Base-by-base conservation (phyloP, 2,329 filamentous ascomycete genomes). In the Stenocarpella maydis region DNA sequence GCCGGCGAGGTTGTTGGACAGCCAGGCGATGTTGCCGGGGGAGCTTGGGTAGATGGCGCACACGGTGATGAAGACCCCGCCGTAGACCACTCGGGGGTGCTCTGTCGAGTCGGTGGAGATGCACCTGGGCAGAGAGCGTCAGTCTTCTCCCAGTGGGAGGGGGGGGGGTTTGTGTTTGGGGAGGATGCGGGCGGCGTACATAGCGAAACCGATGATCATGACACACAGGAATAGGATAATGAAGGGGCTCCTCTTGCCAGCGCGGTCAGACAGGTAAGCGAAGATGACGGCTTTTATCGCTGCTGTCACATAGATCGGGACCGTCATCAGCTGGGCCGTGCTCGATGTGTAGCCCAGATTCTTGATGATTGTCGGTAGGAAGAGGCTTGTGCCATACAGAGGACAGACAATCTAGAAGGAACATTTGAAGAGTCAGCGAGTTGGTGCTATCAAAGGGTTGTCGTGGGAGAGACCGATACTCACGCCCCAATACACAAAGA, bases 41-140 rank as follows among this genome's bases (percentile, higher is more conserved):
- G 96, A 92, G 34, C 88, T 90, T 0, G 94, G 92, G 73, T 95
- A 96, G 68, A 96, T 94, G 2, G 92, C 91, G 69, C 93, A 86
- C 0, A 93, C 91, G 0, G 88, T 91, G 0, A 97, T 82, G 78
- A 95, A 97, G 0, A 91, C 90, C 0, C 91, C 93, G 0, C 87
- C 91, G 73, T 97, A 97, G 14, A 88, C 84, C 0, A 89, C 88
- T 1, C 82, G 83, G 1, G 89, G 84, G 68, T 90, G 89, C 4
- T 75, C 73, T 69, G 85, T 87, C 49, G 67, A 67, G 17, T 69
- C 68, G 14, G 67, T 60, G 2, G 84, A 83, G 43, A 91, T 86
- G 78, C 88, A 91, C 73, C 87, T 89, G 65, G 31, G 31, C 82
- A 80, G 71, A 79, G 78, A 15, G 8, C 3, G 60, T 67, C 37